Conservation (phyloP, 345 rosid species). For the Raphanus raphanistrum region DNA sequence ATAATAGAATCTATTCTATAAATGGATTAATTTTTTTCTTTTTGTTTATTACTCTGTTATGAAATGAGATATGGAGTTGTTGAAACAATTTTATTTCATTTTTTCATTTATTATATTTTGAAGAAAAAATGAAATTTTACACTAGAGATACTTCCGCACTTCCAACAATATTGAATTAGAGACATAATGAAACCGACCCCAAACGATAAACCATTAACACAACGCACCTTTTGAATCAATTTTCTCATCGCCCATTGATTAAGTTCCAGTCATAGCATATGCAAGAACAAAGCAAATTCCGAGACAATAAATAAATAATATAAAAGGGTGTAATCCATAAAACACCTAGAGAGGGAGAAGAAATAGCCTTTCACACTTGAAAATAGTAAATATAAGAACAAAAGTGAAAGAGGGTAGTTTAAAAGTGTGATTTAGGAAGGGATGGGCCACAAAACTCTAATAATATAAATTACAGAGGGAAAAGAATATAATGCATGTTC, state of each 20-base stretch:
- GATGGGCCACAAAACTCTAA: conserved; percentile 1
- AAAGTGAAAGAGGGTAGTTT: conserved; percentile 37
- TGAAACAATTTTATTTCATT: too few species aligned
- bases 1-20: too few species aligned
- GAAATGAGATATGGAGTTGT: too few species aligned
- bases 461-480: background rate
- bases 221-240: background rate
- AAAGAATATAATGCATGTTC: background rate
- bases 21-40: too few species aligned
- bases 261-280: conserved; percentile 31
- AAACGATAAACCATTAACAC: too few species aligned
- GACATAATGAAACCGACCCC: too few species aligned
- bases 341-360: conserved; percentile 40
- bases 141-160: too few species aligned
- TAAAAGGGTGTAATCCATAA: conserved; percentile 31
- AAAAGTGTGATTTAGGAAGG: conserved; percentile 35
- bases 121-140: too few species aligned
- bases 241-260: conserved; percentile 16
- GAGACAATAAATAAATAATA: conserved; percentile 15
- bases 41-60: too few species aligned
- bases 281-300: conserved; percentile 20
- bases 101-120: too few species aligned
- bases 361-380: conserved; percentile 26
- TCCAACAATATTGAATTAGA: too few species aligned
- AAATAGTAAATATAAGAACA: conserved; percentile 1